A percentile compares a stretch with the other conserved stretches of the same genome.
phyloP scores from a whole-genome alignment of 305 asterid genomes.

The Solanum chacoense region DNA sequence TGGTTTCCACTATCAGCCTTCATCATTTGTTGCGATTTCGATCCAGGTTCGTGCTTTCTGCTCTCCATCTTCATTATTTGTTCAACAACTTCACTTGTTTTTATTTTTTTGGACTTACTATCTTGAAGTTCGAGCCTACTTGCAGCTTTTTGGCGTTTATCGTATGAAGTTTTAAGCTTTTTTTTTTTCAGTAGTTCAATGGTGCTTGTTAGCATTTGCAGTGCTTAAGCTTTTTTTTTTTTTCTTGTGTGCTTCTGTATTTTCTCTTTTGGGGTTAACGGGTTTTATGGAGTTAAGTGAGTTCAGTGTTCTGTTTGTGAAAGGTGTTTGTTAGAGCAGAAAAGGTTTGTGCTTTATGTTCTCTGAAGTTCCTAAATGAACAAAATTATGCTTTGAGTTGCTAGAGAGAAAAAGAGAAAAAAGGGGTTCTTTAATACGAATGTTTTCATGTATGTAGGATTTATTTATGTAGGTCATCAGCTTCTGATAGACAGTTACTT shows the following conservation, averaged over 20 bases:
- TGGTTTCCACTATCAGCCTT: background rate
- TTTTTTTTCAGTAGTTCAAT: background rate
- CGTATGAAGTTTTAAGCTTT: background rate
- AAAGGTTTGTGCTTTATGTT: conserved; percentile 5
- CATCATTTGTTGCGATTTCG: background rate
- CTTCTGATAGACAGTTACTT: background rate
- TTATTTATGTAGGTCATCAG: background rate
- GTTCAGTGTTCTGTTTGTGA: background rate
- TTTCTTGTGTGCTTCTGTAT: background rate
- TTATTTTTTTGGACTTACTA: background rate
- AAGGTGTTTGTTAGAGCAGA: background rate
- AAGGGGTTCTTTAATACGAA: background rate
- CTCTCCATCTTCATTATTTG: background rate
- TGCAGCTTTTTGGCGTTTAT: background rate
- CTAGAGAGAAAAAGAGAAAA: background rate
- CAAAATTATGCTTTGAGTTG: background rate
- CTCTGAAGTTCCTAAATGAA: background rate
- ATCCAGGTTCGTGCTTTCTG: background rate
- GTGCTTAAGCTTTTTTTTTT: background rate
- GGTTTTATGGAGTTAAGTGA: background rate
- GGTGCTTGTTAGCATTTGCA: background rate
- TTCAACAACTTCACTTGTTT: background rate
- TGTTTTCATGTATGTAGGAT: background rate
- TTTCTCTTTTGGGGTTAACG: background rate
- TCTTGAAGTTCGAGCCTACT: background rate